Percentiles rank a stretch among this genome's conserved stretches.
phyloP scores from a whole-genome alignment of 202 grass and related monocot genomes.

The Musa balbisiana region DNA sequence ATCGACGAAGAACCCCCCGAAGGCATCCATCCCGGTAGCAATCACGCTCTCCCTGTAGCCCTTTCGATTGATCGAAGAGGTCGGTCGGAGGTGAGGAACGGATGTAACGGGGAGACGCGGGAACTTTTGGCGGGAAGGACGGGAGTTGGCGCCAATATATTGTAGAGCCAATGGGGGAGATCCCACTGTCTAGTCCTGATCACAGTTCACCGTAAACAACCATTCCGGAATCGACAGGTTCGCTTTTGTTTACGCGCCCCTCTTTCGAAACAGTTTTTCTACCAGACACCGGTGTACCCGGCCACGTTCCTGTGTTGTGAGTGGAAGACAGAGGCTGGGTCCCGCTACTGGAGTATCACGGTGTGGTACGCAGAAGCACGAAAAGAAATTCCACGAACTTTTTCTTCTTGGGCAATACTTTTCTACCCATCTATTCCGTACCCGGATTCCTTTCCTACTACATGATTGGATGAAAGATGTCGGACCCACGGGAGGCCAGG shows the following conservation, averaged over 20 bases:
- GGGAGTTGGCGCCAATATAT: slow-evolving; percentile 38
- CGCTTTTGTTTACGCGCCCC: no score
- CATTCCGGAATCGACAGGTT: not conserved
- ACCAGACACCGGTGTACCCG: no score
- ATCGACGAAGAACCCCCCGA: slow-evolving; percentile 75
- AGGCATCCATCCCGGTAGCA: slow-evolving; percentile 56
- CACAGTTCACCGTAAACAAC: slow-evolving; percentile 1
- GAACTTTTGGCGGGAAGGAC: slow-evolving; percentile 38
- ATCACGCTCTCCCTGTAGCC: not conserved
- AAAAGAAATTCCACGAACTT: not conserved
- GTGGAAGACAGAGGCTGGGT: not conserved
- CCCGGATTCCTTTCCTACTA: no score
- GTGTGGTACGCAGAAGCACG: not conserved
- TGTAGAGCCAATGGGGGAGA: not conserved
- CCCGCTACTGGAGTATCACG: no score
- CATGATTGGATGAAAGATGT: no score
- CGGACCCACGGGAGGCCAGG: no score
- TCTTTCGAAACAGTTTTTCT: no score
- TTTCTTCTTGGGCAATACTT: not conserved
- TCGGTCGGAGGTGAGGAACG: not conserved
- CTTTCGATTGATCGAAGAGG: not conserved
- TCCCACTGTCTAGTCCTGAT: not conserved
- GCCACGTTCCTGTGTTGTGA: no score
- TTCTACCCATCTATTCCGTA: no score
- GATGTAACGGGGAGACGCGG: slow-evolving; percentile 16